Base-by-base conservation (phyloP, 495 filamentous ascomycete species). In the Cairneyella variabilis region DNA sequence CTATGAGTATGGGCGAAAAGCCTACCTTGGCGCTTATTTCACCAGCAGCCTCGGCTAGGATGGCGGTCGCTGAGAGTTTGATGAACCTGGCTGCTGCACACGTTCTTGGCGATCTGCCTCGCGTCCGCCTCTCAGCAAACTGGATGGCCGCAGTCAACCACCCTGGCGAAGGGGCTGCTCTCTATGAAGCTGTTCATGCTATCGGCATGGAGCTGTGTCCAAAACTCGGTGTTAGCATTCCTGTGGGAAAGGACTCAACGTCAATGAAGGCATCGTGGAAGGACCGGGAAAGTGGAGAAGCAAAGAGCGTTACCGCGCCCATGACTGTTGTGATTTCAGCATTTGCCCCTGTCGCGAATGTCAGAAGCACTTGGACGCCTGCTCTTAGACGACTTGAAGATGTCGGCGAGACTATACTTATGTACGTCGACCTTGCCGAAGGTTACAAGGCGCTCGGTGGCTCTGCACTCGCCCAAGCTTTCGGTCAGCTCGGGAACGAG, bases 221-320 rank as follows among this genome's bases (percentile, higher is more conserved):
- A 18, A 80, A 84, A 61, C 76, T 97, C 30, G 90, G 89, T 17
- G 82, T 97, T 59, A 89, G 86, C 50, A 96, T 97, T 51, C 95
- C 93, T 3, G 93, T 97, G 8, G 93, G 93, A 45, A 97, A 97
- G 71, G 93, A 98, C 66, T 97, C 92, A 3, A 96, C 93, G 71
- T 95, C 90, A 14, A 97, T 98, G 93, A 97, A 96, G 75, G 91
- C 93, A 71, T 87, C 89, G 51, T 98, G 93, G 95, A 86, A 82
- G 60, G 89, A 93, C 49, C 74, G 76, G 34, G 76, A 83, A 44
- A 79, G 76, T 7, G 82, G 83, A 38, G 71, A 80, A 38, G 66
- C 75, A 8, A 96, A 87, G 74, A 89, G 90, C 60, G 91, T 97
- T 38, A 97, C 89, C 21, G 87, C 95, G 0, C 95, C 93, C 1